These are phyloP conservation scores for Suhomyces chickasaworum DNA, from an alignment of 1,139 yeast genomes.

Conservation along the genomic window DNA sequence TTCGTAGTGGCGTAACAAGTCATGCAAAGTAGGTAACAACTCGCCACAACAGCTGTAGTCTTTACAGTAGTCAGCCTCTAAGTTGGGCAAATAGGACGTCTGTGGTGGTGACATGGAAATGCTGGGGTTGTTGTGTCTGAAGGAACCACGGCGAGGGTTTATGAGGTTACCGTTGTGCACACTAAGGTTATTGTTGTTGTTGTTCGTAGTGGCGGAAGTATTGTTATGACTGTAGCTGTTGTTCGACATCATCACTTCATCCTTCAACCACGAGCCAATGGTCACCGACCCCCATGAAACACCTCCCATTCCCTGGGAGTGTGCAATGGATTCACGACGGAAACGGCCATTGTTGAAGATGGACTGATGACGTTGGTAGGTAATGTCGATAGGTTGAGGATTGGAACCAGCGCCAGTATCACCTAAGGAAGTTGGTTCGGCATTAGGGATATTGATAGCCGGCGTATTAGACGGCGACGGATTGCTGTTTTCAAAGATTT, in stretches of 20 bases:
- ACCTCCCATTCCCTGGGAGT: slow-evolving; percentile 97
- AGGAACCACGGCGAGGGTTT: slow-evolving; percentile 48
- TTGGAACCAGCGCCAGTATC: slow-evolving; percentile 11
- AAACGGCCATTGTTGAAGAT: slow-evolving; percentile 41
- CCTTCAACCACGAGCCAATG: slow-evolving; percentile 94
- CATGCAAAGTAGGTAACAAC: slow-evolving; percentile 88
- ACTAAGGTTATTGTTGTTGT: slow-evolving; percentile 15
- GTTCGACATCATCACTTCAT: slow-evolving; percentile 71
- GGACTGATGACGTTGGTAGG: slow-evolving; percentile 47
- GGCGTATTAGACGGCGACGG: slow-evolving; percentile 20
- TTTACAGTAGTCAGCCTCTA: slow-evolving; percentile 94
- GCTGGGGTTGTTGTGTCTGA: slow-evolving; percentile 30
- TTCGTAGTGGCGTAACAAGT: slow-evolving; percentile 89
- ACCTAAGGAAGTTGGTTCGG: slow-evolving; percentile 9
- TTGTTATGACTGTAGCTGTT: slow-evolving; percentile 23
- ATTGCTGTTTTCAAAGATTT: slow-evolving; percentile 20
- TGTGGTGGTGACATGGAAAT: slow-evolving; percentile 68
- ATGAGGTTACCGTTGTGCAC: slow-evolving; percentile 31
- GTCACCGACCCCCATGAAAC: slow-evolving; percentile 97
- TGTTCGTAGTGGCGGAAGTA: too few species aligned
- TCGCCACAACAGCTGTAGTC: slow-evolving; percentile 97
- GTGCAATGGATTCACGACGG: slow-evolving; percentile 89
- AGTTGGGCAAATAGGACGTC: slow-evolving; percentile 81
- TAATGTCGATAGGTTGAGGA: slow-evolving; percentile 52
- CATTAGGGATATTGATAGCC: slow-evolving; percentile 22